phyloP scores from a whole-genome alignment of 352 stramenopile species.

The Phytopythium cucurbitacearum region DNA sequence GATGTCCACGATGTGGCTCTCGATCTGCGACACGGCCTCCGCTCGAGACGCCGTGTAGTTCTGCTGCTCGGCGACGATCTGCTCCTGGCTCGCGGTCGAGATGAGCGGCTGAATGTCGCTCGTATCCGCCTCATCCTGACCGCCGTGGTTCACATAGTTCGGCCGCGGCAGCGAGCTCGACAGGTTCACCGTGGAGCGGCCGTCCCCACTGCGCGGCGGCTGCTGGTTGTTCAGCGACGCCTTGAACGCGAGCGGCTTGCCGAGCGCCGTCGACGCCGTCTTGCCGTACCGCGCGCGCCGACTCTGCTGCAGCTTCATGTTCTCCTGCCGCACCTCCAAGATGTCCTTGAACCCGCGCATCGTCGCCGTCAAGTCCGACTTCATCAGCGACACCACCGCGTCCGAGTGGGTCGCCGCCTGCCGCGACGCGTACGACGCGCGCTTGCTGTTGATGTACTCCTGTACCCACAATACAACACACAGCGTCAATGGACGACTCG shows the following conservation, averaged over 20 bases:
- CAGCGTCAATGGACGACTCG: not conserved
- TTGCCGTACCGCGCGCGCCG: slow-evolving; percentile 73
- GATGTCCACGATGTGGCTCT: slow-evolving; percentile 86
- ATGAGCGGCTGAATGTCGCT: slow-evolving; percentile 70
- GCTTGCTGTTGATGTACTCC: slow-evolving; percentile 76
- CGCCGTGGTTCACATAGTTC: slow-evolving; percentile 14
- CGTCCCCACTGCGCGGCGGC: slow-evolving; percentile 21
- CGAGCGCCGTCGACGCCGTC: slow-evolving; percentile 57
- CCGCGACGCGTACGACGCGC: slow-evolving; percentile 41
- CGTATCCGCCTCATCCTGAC: slow-evolving; percentile 27
- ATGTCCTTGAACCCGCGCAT: slow-evolving; percentile 85
- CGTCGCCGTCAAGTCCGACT: slow-evolving; percentile 76
- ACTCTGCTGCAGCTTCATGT: slow-evolving; percentile 85
- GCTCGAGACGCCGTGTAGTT: slow-evolving; percentile 72
- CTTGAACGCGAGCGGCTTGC: slow-evolving; percentile 76
- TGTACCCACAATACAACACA: slow-evolving; percentile 5
- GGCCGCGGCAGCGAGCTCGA: slow-evolving; percentile 56
- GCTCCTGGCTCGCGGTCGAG: slow-evolving; percentile 63
- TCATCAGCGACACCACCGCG: slow-evolving; percentile 82
- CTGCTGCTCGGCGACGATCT: slow-evolving; percentile 73
- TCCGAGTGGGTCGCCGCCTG: slow-evolving; percentile 81
- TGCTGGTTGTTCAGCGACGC: slow-evolving; percentile 16
- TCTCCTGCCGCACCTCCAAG: slow-evolving; percentile 80
- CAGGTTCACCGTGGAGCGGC: slow-evolving; percentile 35
- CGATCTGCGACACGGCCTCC: slow-evolving; percentile 78